Base-by-base conservation (phyloP, 345 rosid species). In the Eucalyptus sp. region DNA sequence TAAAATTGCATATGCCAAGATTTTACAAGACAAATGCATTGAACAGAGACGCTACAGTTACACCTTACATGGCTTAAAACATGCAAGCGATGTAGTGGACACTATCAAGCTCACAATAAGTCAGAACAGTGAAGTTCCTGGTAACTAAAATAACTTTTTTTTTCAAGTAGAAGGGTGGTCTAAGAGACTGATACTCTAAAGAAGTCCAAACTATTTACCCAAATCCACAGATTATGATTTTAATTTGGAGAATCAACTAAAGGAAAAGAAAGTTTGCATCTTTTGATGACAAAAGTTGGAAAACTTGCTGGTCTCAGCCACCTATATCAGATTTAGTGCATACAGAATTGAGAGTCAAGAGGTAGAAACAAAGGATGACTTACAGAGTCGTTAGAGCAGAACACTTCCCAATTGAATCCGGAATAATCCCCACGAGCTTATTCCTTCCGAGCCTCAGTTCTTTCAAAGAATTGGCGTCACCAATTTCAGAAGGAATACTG, bases 391-490 rank as follows among this genome's bases (percentile, higher is more conserved):
- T 92, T 88, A 97, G 95, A 18, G 91, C 89, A 88, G 93, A 91
- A 88, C 98, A 96, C 89, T 90, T 93, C 91, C 90, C 94, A 62
- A 98, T 91, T 24, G 98, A 94, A 86, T 92, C 88, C 10, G 99
- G 99, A 60, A 97, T 94, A 89, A 80, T 90, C 89, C 99, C 99
- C 24, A 56, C 87, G 24, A 97, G 91, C 18, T 88, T 87, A 91
- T 97, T 97, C 49, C 71, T 91, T 56, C 94, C 96, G 50, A 97
- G 93, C 88, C 96, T 93, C 93, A 97, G 89, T 89, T 94, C 96
- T 90, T 92, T 91, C 90, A 97, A 91, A 88, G 98, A 94, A 91
- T 87, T 88, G 86, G 96, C 97, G 89, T 94, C 95, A 48, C 98
- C 95, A 20, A 95, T 92, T 91, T 96, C 98, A 84, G 79, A 54